Base-by-base conservation (phyloP, 306 rosid genomes). In the Quercus ilex region DNA sequence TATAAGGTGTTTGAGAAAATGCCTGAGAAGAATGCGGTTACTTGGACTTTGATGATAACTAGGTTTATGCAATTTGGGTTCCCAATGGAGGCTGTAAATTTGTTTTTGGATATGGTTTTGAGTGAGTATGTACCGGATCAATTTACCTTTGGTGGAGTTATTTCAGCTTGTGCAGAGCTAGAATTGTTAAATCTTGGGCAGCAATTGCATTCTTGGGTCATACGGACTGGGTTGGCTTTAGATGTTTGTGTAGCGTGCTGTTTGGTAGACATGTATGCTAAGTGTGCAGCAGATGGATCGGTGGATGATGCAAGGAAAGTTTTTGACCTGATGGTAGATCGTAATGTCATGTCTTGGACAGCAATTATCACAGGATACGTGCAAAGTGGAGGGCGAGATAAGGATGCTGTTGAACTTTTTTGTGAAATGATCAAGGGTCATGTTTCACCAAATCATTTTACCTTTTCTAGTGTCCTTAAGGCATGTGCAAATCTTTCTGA, bases 11-110 rank as follows among this genome's bases (percentile, higher is more conserved):
- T 91, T 28, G 87, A 88, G 17, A 83, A 80, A 78, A 91, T 91
- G 92, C 82, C 7, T 3, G 84, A 85, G 23, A 87, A 63, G 62
- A 87, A 91, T 74, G 75, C 86, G 1, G 94, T 88, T 52, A 81
- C 91, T 55, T 87, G 92, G 94, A 91, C 80, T 56, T 74, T 91
- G 82, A 88, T 91, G 90, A 87, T 90, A 20, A 87, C 94, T 60
- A 86, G 94, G 57, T 83, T 85, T n/a, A 82, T 80, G 17, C 90
- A 88, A 43, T 55, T 60, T 19, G 92, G 88, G 41, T 77, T 15
- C 60, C 23, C 75, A 3, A 52, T 58, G 1, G 85, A 88, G 21
- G 88, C 94, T 2, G 58, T 80, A 81, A 76, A 78, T 56, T 82
- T 85, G 59, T 88, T 87, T 78, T 58, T 80, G 12, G 62, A 55